These are phyloP conservation scores for Phytophthora pluvialis DNA, from an alignment of 352 stramenopile species.

Conservation along the genomic window DNA sequence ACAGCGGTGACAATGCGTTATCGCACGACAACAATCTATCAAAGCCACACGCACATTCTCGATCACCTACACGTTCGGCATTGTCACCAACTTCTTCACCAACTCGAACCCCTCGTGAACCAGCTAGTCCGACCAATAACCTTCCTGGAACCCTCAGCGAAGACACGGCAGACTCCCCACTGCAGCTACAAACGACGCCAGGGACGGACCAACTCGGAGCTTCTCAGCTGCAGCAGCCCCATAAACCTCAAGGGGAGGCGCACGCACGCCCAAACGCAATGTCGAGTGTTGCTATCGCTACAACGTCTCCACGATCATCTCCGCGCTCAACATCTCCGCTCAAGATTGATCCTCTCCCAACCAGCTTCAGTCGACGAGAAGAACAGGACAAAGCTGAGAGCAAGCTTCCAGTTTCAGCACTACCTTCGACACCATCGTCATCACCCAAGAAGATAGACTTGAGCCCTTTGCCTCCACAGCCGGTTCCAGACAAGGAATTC, in stretches of 20 bases:
- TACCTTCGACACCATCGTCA: slow-evolving; percentile 1
- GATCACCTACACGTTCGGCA: slow-evolving; percentile 7
- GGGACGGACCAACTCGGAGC: neutral
- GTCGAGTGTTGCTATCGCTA: slow-evolving; percentile 2
- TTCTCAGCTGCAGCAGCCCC: slow-evolving; percentile 19
- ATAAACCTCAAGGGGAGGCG: slow-evolving; percentile 28
- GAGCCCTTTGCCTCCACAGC: slow-evolving; percentile 23
- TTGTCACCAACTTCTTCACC: slow-evolving; percentile 20
- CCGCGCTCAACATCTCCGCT: slow-evolving; percentile 33
- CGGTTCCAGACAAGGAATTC: slow-evolving; percentile 25
- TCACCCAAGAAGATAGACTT: slow-evolving; percentile 34
- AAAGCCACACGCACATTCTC: slow-evolving; percentile 3
- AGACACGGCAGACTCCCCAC: slow-evolving; percentile 2
- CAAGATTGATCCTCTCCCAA: slow-evolving; percentile 45
- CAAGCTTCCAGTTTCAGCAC: slow-evolving; percentile 5
- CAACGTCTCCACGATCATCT: slow-evolving; percentile 24
- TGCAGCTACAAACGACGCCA: slow-evolving; percentile 1
- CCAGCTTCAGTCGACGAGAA: slow-evolving; percentile 17
- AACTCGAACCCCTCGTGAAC: slow-evolving; percentile 27
- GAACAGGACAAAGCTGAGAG: slow-evolving; percentile 36
- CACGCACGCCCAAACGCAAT: slow-evolving; percentile 11
- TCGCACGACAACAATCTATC: slow-evolving; percentile 1
- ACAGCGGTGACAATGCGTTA: neutral
- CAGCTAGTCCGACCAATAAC: slow-evolving; percentile 1
- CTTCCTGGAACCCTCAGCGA: slow-evolving; percentile 24